These are phyloP conservation scores for Lantana camara DNA, from an alignment of 257 asterid genomes.

Conservation along the genomic window DNA sequence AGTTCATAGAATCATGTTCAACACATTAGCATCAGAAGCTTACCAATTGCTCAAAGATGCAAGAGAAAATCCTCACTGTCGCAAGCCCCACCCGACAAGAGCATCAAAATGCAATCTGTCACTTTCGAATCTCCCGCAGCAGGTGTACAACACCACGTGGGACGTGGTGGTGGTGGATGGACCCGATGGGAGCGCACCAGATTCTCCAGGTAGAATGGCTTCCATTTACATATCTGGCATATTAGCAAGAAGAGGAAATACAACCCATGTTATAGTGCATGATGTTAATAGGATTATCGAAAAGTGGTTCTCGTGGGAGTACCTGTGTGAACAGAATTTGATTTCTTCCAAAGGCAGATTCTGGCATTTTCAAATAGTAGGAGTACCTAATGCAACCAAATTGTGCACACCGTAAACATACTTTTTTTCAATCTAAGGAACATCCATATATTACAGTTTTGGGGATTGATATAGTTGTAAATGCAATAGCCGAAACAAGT, in stretches of 20 bases:
- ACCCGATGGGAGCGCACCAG: conserved; percentile 59
- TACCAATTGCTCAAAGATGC: conserved; percentile 62
- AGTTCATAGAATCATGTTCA: conserved; percentile 53
- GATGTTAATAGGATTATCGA: conserved; percentile 77
- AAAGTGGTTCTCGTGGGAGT: conserved; percentile 92
- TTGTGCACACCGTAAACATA: conserved; percentile 45
- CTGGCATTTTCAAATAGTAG: conserved; percentile 58
- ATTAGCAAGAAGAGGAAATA: conserved; percentile 62
- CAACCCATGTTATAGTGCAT: conserved; percentile 61
- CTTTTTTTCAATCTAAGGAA: conserved; percentile 10
- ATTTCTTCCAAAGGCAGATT: conserved; percentile 80
- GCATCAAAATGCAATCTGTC: conserved; percentile 56
- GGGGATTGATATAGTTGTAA: not conserved
- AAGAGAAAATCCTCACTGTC: conserved; percentile 46
- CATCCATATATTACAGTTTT: conserved; percentile 4
- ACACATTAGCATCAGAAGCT: conserved; percentile 67
- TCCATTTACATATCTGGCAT: conserved; percentile 69
- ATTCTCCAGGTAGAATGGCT: conserved; percentile 81
- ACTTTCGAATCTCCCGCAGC: conserved; percentile 48
- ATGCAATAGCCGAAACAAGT: conserved; percentile 14
- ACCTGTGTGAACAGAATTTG: conserved; percentile 71
- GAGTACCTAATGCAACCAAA: conserved; percentile 44
- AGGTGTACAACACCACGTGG: conserved; percentile 56
- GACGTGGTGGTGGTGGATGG: conserved; percentile 82
- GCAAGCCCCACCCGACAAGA: conserved; percentile 30